phyloP scores from a whole-genome alignment of 2,329 filamentous ascomycete species.

The Fusarium coicis region DNA sequence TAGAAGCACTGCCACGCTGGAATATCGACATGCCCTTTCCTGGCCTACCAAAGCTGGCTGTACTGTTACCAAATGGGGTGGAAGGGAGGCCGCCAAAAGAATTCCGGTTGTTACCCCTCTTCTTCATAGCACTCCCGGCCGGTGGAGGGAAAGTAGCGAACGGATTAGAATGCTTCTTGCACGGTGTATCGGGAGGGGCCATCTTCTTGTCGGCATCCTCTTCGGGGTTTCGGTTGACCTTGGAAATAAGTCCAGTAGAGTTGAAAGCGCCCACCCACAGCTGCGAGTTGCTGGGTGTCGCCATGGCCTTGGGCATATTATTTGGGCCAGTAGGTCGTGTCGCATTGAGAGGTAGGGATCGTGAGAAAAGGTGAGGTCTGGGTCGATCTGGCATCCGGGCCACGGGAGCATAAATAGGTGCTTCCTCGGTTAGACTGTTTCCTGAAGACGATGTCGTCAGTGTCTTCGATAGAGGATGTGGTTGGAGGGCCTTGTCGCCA shows the following conservation, averaged over 20 bases:
- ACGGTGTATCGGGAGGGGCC: constrained; percentile 92
- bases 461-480: constrained; percentile 87
- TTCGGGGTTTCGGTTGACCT: constrained; percentile 87
- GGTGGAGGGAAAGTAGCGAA: constrained; percentile 74
- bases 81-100: constrained; percentile 80
- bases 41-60: constrained; percentile 62
- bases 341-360: constrained; percentile 53
- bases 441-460: constrained; percentile 88
- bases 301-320: constrained; percentile 47
- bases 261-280: constrained; percentile 87
- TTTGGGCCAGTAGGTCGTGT: constrained; percentile 49
- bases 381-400: constrained; percentile 42
- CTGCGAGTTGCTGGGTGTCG: constrained; percentile 59
- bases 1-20: constrained; percentile 61
- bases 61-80: constrained; percentile 78
- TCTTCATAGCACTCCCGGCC: constrained; percentile 69
- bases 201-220: constrained; percentile 69
- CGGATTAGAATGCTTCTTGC: constrained; percentile 82
- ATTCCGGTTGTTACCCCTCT: constrained; percentile 71
- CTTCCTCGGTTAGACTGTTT: constrained; percentile 80
- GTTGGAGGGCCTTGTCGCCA: constrained; percentile 62
- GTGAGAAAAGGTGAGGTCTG: constrained; percentile 51
- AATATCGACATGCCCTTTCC: constrained; percentile 76
- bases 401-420: constrained; percentile 50
- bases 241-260: constrained; percentile 94